These are phyloP conservation scores for Monosporascus sp. DNA, from an alignment of 2,329 filamentous ascomycete species.

Conservation along the genomic window DNA sequence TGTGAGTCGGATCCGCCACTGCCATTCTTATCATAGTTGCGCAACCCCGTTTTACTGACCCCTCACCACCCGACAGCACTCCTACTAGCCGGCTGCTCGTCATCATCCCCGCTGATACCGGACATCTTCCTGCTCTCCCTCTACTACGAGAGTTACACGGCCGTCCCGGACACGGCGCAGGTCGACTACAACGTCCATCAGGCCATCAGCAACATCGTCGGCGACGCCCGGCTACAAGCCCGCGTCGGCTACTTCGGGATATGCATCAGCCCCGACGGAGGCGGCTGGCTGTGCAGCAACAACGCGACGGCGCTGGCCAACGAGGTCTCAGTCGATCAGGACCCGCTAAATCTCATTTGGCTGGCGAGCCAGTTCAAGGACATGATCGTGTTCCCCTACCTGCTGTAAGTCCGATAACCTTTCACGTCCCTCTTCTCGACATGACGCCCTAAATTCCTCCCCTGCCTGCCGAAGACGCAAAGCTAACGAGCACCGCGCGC, in stretches of 20 bases:
- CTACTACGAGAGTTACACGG: slow-evolving; percentile 86
- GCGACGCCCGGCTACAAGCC: slow-evolving; percentile 75
- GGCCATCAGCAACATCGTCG: slow-evolving; percentile 86
- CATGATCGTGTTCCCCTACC: slow-evolving; percentile 95
- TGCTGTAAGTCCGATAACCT: slow-evolving; percentile 62
- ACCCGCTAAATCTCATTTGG: slow-evolving; percentile 96
- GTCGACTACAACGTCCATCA: slow-evolving; percentile 83
- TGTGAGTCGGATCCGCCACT: slow-evolving; percentile 56
- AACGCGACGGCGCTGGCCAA: slow-evolving; percentile 92
- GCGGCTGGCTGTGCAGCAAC: slow-evolving; percentile 91
- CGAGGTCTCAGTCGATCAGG: slow-evolving; percentile 83
- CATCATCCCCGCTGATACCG: slow-evolving; percentile 89
- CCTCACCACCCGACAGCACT: slow-evolving; percentile 54
- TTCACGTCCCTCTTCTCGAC: neutral
- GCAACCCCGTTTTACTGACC: too few relatives aligned
- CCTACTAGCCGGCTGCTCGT: slow-evolving; percentile 91
- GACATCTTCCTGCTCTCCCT: slow-evolving; percentile 97
- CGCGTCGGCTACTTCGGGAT: slow-evolving; percentile 98
- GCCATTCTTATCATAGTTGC: neutral
- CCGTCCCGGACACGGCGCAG: slow-evolving; percentile 77
- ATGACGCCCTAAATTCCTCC: too few relatives aligned
- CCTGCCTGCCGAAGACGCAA: neutral
- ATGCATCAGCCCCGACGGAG: slow-evolving; percentile 87
- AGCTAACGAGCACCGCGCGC: neutral
- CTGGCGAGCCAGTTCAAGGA: slow-evolving; percentile 96